Conservation (phyloP, 257 asterid genomes). For the Phtheirospermum japonicum region DNA sequence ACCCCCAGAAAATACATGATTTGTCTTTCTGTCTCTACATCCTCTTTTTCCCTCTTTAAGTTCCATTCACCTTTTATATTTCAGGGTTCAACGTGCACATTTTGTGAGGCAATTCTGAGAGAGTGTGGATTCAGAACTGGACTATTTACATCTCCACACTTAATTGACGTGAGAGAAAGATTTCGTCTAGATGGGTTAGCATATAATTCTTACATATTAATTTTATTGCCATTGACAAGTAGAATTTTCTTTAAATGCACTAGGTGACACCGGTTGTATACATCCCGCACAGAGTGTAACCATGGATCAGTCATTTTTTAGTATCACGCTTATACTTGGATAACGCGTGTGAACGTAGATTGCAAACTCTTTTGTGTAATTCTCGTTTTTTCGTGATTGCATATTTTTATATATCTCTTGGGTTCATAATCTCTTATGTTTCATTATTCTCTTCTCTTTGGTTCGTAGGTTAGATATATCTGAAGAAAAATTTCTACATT, state of each 20-base stretch:
- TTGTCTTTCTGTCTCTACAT: slow-evolving; percentile 1
- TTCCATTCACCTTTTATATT: slow-evolving; percentile 30
- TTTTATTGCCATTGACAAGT: slow-evolving; percentile 15
- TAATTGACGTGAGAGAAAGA: slow-evolving; percentile 92
- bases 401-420: slow-evolving; percentile 18
- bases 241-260: slow-evolving; percentile 8
- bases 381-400: slow-evolving; percentile 1
- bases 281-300: no score
- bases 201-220: slow-evolving; percentile 26
- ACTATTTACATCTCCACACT: slow-evolving; percentile 86
- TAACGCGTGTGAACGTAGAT: background rate
- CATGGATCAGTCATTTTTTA: no score
- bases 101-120: slow-evolving; percentile 78
- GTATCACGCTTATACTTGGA: no score
- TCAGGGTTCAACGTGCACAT: slow-evolving; percentile 86
- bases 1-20: background rate
- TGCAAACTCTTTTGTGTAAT: background rate
- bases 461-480: slow-evolving; percentile 72
- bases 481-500: slow-evolving; percentile 70
- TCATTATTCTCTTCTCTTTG: slow-evolving; percentile 30
- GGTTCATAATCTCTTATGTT: slow-evolving; percentile 5
- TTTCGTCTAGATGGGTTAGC: slow-evolving; percentile 77
- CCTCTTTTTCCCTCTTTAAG: slow-evolving; percentile 18
- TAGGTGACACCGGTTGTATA: no score
- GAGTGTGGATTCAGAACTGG: slow-evolving; percentile 87